phyloP scores from a whole-genome alignment of 1,284 basidiomycete species.

The Pterulicium gracile region DNA sequence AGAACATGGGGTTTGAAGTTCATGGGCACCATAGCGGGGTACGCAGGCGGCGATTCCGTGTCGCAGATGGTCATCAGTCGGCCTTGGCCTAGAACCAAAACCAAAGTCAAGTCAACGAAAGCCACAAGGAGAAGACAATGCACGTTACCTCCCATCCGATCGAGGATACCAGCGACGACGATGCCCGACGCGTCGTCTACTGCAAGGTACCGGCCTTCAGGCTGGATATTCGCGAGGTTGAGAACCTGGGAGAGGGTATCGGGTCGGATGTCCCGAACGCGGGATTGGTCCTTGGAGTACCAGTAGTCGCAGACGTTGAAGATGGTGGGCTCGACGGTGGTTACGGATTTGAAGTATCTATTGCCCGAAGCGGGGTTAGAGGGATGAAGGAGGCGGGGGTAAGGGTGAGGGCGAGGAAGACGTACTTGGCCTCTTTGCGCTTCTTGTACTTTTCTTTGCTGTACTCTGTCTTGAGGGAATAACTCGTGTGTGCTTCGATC shows the following conservation, averaged over 20 bases:
- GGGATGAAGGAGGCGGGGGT: not conserved
- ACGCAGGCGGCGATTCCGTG: constrained; percentile 87
- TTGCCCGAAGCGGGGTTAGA: not conserved
- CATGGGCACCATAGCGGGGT: constrained; percentile 78
- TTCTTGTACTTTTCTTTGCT: constrained; percentile 96
- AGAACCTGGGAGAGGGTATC: constrained; percentile 89
- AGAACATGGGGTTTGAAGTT: constrained; percentile 67
- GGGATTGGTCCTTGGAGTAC: constrained; percentile 72
- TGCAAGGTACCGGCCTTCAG: constrained; percentile 81
- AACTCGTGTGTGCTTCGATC: constrained; percentile 85
- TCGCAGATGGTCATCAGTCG: constrained; percentile 82
- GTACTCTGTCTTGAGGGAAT: constrained; percentile 88
- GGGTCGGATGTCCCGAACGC: constrained; percentile 77
- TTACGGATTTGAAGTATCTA: constrained; percentile 85
- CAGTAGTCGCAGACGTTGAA: constrained; percentile 87
- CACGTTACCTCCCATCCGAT: constrained; percentile 71
- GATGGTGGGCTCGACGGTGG: constrained; percentile 80
- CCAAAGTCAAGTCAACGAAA: constrained; percentile 5
- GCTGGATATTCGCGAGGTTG: constrained; percentile 73
- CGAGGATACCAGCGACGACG: constrained; percentile 77
- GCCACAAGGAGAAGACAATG: not conserved
- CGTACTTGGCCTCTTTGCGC: constrained; percentile 89
- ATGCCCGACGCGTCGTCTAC: constrained; percentile 91
- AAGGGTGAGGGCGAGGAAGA: constrained; percentile 7
- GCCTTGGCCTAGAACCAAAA: constrained; percentile 53